Conservation (phyloP, 768 basidiomycete genomes). For the Sporobolomyces roseus region DNA sequence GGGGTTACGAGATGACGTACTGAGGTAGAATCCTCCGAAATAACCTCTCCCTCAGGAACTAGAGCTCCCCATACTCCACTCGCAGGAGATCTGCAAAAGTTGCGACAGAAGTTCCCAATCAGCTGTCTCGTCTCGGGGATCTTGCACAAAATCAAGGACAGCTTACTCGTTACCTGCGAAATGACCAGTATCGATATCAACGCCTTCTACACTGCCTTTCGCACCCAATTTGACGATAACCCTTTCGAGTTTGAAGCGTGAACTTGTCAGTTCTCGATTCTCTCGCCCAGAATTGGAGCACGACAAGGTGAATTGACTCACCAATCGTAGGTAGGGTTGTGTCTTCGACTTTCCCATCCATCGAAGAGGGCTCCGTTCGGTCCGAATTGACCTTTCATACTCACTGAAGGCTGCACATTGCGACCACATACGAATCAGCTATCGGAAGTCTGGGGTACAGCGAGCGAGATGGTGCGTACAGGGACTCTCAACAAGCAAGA, state of each 20-base stretch:
- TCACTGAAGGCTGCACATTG: conserved; percentile 67
- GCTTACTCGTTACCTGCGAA: conserved; percentile 69
- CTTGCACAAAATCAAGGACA: too few species aligned
- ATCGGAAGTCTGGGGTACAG: not conserved
- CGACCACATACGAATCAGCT: not conserved
- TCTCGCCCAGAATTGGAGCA: not conserved
- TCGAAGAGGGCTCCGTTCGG: conserved; percentile 89
- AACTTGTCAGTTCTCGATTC: conserved; percentile 2
- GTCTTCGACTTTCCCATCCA: conserved; percentile 89
- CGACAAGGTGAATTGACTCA: conserved; percentile 46
- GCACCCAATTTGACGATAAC: conserved; percentile 85
- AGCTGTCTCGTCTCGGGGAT: too few species aligned
- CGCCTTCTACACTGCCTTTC: conserved; percentile 65
- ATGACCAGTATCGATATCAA: conserved; percentile 92
- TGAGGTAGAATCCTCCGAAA: conserved; percentile 26
- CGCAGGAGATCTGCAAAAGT: conserved; percentile 24
- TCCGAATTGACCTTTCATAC: conserved; percentile 93
- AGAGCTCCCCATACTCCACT: conserved; percentile 40
- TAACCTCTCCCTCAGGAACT: conserved; percentile 30
- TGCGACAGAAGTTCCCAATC: not conserved
- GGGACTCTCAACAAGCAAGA: conserved; percentile 74
- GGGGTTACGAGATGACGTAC: conserved; percentile 1
- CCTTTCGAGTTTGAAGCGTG: conserved; percentile 53
- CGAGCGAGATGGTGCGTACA: conserved; percentile 54
- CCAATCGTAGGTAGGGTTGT: conserved; percentile 88